A percentile compares a stretch with the other conserved stretches of the same genome.
Evolutionary conservation across 1,284 basidiomycete species (phyloP).

Genomic region (Apiotrichum mycotoxinovorans): DNA sequence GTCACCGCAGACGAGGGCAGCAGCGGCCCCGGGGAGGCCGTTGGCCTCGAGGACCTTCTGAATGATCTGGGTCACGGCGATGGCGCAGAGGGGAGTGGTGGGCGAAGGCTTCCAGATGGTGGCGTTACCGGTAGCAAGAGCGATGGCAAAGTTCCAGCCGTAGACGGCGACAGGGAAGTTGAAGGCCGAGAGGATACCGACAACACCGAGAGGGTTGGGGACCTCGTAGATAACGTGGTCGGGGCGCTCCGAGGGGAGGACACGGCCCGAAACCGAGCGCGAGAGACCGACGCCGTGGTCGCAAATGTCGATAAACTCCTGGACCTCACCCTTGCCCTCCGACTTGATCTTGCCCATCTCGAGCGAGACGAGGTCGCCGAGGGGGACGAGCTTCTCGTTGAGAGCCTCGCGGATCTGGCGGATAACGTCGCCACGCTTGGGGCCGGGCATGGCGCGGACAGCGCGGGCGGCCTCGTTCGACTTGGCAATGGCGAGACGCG

Average conservation of each 20-base stretch:
- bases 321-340: conserved; percentile 87
- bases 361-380: conserved; percentile 67
- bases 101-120: conserved; percentile 94
- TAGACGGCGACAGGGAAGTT: conserved; percentile 81
- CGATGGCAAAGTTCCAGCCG: conserved; percentile 83
- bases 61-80: conserved; percentile 83
- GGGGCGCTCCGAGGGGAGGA: conserved; percentile 79
- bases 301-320: conserved; percentile 30
- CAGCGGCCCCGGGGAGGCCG: conserved; percentile 74
- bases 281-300: conserved; percentile 79
- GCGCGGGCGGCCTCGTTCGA: conserved; percentile 58
- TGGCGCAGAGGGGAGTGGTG: conserved; percentile 74
- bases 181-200: conserved; percentile 85
- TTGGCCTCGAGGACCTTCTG: conserved; percentile 75
- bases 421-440: conserved; percentile 79
- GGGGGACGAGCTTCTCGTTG: conserved; percentile 71
- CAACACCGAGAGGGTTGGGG: conserved; percentile 85
- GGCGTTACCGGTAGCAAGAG: conserved; percentile 80
- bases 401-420: conserved; percentile 81
- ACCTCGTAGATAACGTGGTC: conserved; percentile 85
- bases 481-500: conserved; percentile 23
- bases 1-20: conserved; percentile 76
- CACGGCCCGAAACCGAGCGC: conserved; percentile 83
- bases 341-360: conserved; percentile 90
- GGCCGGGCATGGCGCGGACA: conserved; percentile 77